Percentiles rank a stretch among this genome's conserved stretches.
Evolutionary conservation across 2,329 filamentous ascomycete genomes (phyloP).

Genomic region (Arthroderma uncinatum): DNA sequence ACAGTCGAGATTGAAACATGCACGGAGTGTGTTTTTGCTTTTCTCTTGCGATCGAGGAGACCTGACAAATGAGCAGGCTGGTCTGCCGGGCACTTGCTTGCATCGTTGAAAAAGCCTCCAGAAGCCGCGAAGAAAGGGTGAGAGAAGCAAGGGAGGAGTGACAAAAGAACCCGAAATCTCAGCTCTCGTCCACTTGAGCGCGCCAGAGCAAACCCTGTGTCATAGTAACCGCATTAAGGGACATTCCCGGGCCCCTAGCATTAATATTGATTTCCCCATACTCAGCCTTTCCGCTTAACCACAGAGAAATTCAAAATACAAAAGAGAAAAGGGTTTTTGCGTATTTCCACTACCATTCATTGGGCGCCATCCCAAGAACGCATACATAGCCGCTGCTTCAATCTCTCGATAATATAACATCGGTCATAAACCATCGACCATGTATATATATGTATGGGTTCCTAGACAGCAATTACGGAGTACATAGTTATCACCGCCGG

Average conservation of each 20-base stretch:
- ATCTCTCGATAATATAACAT: neutral
- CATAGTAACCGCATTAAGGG: slow-evolving; percentile 1
- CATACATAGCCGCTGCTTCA: neutral
- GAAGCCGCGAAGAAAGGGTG: neutral
- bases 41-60: neutral
- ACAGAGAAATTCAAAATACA: neutral
- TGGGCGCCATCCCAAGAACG: neutral
- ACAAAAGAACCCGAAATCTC: neutral
- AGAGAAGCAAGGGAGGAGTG: neutral
- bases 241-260: neutral
- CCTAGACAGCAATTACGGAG: neutral
- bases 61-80: neutral
- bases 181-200: neutral
- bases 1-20: neutral
- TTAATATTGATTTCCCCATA: neutral
- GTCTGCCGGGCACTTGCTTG: neutral
- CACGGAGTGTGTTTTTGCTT: neutral
- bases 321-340: neutral
- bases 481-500: neutral
- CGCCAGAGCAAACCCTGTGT: neutral
- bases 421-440: neutral
- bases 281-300: neutral
- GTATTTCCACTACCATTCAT: neutral
- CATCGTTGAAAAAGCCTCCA: neutral
- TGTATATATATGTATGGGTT: neutral